A percentile compares a stretch with the other conserved stretches of the same genome.
Evolutionary conservation across 805 yeast genomes (phyloP).

Genomic region (Ogataea nonfermentans): DNA sequence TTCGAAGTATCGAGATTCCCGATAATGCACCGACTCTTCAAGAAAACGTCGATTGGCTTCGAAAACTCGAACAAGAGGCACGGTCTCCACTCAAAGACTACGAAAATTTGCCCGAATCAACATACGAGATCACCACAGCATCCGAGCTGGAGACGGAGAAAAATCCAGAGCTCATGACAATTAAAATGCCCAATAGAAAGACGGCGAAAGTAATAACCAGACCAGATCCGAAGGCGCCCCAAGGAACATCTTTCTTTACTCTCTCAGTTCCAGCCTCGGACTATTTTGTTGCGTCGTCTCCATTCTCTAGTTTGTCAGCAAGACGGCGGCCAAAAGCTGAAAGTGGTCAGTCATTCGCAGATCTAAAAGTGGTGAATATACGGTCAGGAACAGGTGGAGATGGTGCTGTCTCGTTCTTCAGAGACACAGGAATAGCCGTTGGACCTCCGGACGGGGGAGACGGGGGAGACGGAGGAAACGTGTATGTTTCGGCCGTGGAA

Average conservation of each 20-base stretch:
- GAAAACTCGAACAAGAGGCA: slow-evolving; percentile 10
- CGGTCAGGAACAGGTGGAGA: slow-evolving; percentile 85
- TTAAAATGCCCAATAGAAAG: slow-evolving; percentile 15
- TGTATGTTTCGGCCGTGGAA: slow-evolving; percentile 77
- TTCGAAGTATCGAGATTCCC: slow-evolving; percentile 22
- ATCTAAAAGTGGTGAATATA: slow-evolving; percentile 64
- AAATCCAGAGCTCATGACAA: slow-evolving; percentile 13
- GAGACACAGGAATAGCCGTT: slow-evolving; percentile 78
- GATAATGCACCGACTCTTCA: slow-evolving; percentile 37
- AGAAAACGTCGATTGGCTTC: slow-evolving; percentile 36
- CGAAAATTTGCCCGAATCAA: slow-evolving; percentile 17
- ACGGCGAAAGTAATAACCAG: slow-evolving; percentile 15
- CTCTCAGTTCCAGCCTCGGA: slow-evolving; percentile 32
- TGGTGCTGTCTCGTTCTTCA: slow-evolving; percentile 80
- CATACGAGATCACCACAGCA: slow-evolving; percentile 21
- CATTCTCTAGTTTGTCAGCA: slow-evolving; percentile 36
- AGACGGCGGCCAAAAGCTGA: slow-evolving; percentile 45
- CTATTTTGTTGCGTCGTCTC: slow-evolving; percentile 37
- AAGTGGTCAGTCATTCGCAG: slow-evolving; percentile 48
- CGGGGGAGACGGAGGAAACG: slow-evolving; percentile 91
- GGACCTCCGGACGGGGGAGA: slow-evolving; percentile 99
- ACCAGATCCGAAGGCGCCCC: slow-evolving; percentile 11
- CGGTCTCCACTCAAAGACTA: slow-evolving; percentile 6
- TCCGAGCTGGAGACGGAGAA: slow-evolving; percentile 24
- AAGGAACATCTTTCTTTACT: slow-evolving; percentile 24